Conservation (phyloP, 2,329 filamentous ascomycete species). For the Trichoderma simmonsii region DNA sequence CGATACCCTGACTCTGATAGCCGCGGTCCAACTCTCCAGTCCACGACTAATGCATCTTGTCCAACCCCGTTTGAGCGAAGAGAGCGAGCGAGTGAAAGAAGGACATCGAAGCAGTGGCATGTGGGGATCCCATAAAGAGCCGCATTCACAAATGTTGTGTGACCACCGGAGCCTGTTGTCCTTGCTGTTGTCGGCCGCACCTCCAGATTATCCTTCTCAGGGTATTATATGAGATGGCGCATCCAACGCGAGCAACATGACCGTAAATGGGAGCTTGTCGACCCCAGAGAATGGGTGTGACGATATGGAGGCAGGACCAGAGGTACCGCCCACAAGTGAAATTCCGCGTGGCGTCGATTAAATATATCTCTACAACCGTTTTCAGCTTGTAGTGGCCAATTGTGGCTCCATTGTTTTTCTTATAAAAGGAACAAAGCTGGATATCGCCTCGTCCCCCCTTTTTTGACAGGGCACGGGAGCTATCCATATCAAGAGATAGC, state of each 20-base stretch:
- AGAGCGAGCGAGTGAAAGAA: background rate
- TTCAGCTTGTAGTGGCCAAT: background rate
- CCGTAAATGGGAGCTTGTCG: background rate
- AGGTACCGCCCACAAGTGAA: background rate
- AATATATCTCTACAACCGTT: background rate
- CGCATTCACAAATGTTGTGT: conserved; percentile 17
- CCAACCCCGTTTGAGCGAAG: background rate
- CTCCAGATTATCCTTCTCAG: background rate
- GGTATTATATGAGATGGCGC: background rate
- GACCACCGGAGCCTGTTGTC: conserved; percentile 8
- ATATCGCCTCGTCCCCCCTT: background rate
- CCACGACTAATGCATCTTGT: background rate
- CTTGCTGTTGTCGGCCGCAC: background rate
- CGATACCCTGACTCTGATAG: background rate
- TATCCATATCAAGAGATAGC: background rate
- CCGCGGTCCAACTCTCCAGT: background rate
- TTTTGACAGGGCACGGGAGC: background rate
- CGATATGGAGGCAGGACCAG: background rate
- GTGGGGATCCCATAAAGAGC: conserved; percentile 7
- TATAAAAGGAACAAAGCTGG: background rate
- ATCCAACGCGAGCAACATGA: conserved; percentile 5
- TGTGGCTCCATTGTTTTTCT: background rate
- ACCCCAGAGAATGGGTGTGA: background rate
- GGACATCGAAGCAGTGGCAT: background rate
- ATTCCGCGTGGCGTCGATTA: background rate